A percentile compares a stretch with the other conserved stretches of the same genome.
phyloP scores from a whole-genome alignment of 1,284 basidiomycete species.

The Pisolithus thermaeus region DNA sequence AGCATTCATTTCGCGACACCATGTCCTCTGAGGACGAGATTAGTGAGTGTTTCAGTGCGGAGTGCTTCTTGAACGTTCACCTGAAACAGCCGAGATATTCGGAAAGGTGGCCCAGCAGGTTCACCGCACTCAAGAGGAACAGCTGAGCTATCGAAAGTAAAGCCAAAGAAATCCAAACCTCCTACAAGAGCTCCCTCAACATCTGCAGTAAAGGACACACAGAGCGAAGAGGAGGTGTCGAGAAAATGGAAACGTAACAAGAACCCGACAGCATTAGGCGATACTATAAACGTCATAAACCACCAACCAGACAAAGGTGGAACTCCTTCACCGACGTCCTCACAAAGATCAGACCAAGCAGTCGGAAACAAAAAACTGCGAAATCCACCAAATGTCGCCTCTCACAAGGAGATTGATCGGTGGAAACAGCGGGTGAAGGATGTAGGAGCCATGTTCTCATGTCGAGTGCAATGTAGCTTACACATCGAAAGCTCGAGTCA shows the following conservation, averaged over 20 bases:
- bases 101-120: constrained; percentile 11
- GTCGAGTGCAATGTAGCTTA: not conserved
- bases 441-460: constrained; percentile 9
- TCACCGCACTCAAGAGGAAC: constrained; percentile 5
- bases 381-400: constrained; percentile 10
- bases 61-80: constrained; percentile 13
- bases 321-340: constrained; percentile 3
- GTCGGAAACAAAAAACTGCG: constrained; percentile 11
- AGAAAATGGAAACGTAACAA: constrained; percentile 9
- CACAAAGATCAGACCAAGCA: not conserved
- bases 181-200: constrained; percentile 11
- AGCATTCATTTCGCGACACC: not conserved
- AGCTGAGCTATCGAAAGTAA: constrained; percentile 7
- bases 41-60: constrained; percentile 15
- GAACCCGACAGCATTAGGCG: constrained; percentile 8
- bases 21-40: constrained; percentile 32
- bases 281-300: constrained; percentile 16
- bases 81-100: constrained; percentile 22
- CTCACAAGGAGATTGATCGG: constrained; percentile 22
- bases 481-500: constrained; percentile 31
- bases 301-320: constrained; percentile 1
- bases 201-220: constrained; percentile 7
- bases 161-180: constrained; percentile 13
- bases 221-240: constrained; percentile 12
- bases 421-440: constrained; percentile 28